Evolutionary conservation across 495 filamentous ascomycete genomes (phyloP), one percentile per base, ranked within the genome.

Genomic region (Hypomontagnella submonticulosa): DNA sequence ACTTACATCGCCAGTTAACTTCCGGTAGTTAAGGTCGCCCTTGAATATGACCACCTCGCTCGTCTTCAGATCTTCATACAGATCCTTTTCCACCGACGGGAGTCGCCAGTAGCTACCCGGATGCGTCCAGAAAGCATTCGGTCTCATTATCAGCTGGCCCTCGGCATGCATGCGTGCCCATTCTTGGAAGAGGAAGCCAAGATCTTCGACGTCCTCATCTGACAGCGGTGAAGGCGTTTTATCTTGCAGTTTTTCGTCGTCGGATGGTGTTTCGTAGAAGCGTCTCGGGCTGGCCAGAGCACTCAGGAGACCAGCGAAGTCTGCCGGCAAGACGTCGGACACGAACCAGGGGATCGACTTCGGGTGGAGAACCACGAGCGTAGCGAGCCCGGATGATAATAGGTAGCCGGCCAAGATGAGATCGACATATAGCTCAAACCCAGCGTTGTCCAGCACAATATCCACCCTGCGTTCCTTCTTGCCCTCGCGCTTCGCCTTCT

Each of bases 321-420:
- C 95, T 19, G 77, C 82, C 0, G 93, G 92, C 9, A 96, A 75
- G 10, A 98, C 95, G 68, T 99, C 95, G 0, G 92, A 97, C 43
- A 99, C 95, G 67, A 98, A 99, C 95, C 95, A 99, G 0, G 95
- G 95, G 50, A 98, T 90, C 33, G 86, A 85, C 77, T 99, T 99
- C 4, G 95, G 92, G 72, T 97, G 92, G 6, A 99, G 84, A n/a
- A 97, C 87, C 11, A 98, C 82, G 4, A 84, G 87, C 0, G 93
- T 97, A 0, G 94, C 95, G 13, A 99, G 82, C 0, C 89, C 90
- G 3, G 91, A 77, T 0, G 89, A 87, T 5, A 99, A 81, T 3
- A 99, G 81, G 71, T 95, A 99, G 2, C 92, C 95, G 4, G 90
- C 93, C 2, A 99, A 82, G 42, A 97, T 88, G 9, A 98, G 81